A percentile compares a stretch with the other conserved stretches of the same genome.
phyloP scores from a whole-genome alignment of 352 stramenopile genomes.

The Globisporangium yorkense region DNA sequence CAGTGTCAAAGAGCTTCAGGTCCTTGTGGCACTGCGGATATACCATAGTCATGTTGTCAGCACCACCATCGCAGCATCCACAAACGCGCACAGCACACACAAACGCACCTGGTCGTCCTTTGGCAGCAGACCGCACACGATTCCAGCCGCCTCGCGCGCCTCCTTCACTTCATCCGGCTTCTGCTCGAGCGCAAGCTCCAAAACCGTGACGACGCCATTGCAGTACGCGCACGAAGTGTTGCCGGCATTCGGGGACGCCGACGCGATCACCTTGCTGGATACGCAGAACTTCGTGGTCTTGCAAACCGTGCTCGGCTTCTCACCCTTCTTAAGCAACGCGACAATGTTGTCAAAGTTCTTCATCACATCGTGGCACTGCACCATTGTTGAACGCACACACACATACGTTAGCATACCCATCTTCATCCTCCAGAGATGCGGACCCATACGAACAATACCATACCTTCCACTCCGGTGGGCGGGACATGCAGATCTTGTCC shows the following conservation, averaged over 20 bases:
- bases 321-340: slow-evolving; percentile 57
- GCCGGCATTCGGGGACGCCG: neutral
- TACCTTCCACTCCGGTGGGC: slow-evolving; percentile 6
- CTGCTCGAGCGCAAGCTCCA: slow-evolving; percentile 47
- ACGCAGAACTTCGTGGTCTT: slow-evolving; percentile 52
- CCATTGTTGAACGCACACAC: slow-evolving; percentile 5
- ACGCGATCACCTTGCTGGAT: neutral
- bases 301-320: slow-evolving; percentile 50
- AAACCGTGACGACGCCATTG: slow-evolving; percentile 51
- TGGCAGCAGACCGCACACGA: slow-evolving; percentile 62
- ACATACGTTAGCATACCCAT: slow-evolving; percentile 5
- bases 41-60: neutral
- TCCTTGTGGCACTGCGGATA: slow-evolving; percentile 46
- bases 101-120: slow-evolving; percentile 49
- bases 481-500: slow-evolving; percentile 1
- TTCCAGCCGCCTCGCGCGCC: slow-evolving; percentile 51
- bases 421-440: too few species aligned
- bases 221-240: slow-evolving; percentile 58
- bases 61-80: neutral
- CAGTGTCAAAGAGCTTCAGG: slow-evolving; percentile 62
- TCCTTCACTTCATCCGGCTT: slow-evolving; percentile 58
- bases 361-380: slow-evolving; percentile 57
- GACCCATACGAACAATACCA: neutral
- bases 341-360: slow-evolving; percentile 53
- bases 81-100: neutral